Evolutionary conservation across 768 basidiomycete species (phyloP).

Genomic region (Xerocomellus dryophilus): DNA sequence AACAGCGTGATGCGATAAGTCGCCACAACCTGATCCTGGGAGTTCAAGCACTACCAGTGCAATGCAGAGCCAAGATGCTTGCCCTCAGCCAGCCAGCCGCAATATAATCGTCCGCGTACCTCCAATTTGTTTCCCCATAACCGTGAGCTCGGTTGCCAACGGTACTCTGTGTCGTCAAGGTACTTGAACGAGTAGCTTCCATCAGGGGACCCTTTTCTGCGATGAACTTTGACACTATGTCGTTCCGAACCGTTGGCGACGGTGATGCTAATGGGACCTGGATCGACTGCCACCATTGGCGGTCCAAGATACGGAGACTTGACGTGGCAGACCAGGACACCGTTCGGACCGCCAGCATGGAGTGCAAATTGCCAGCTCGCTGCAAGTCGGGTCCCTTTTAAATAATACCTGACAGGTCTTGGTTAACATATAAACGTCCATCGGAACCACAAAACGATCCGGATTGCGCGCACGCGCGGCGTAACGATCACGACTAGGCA

Average conservation of each 20-base stretch:
- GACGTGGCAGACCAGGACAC: constrained; percentile 23
- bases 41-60: constrained; percentile 21
- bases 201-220: not conserved
- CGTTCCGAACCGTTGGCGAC: constrained; percentile 8
- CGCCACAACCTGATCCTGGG: constrained; percentile 24
- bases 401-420: constrained; percentile 22
- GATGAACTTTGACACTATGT: constrained; percentile 11
- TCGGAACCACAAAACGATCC: too few species aligned
- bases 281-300: constrained; percentile 8
- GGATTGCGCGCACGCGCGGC: not conserved
- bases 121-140: constrained; percentile 16
- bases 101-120: constrained; percentile 14
- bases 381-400: constrained; percentile 16
- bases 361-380: constrained; percentile 25
- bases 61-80: not conserved
- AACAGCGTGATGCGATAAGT: constrained; percentile 31
- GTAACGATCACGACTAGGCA: too few species aligned
- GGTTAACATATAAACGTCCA: not conserved
- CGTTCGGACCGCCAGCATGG: constrained; percentile 16
- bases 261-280: constrained; percentile 18
- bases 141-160: constrained; percentile 20
- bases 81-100: not conserved
- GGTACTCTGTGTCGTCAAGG: constrained; percentile 22
- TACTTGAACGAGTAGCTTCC: constrained; percentile 23
- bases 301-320: constrained; percentile 31